Evolutionary conservation across 495 filamentous ascomycete genomes (phyloP), one percentile per base, ranked within the genome.

Genomic region (Hypoxylon rickii): DNA sequence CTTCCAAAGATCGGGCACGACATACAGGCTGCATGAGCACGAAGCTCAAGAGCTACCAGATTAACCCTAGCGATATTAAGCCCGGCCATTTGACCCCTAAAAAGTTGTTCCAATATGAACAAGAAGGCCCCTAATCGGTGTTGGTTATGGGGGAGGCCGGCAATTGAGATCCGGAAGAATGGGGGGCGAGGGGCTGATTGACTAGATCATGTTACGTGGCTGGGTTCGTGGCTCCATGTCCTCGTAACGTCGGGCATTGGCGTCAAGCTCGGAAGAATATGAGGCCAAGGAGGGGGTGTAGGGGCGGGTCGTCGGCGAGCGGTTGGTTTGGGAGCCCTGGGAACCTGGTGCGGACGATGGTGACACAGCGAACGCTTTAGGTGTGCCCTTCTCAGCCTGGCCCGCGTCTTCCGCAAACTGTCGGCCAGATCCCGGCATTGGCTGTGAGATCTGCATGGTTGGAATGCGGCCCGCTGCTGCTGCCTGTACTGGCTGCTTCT

Each of bases 181-280:
- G 7, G 26, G n/a, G 3, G 21, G 12, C 5, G 4, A 6, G 11
- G 32, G 8, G 13, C 5, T 12, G 32, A 34, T 34, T 36, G 33
- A 34, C 71, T 63, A 78, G 7, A 79, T 72, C 76, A 79, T 77
- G 12, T 67, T 65, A 42, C 66, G 66, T 13, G 77, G 77, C 50
- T 70, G 55, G 31, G 70, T 61, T 15, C 72, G 61, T 34, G 74
- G 75, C 7, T 70, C 37, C 73, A 80, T 71, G 34, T 79, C 75
- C 51, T 80, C 76, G 49, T 80, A 80, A 18, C 73, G 69, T 13
- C 66, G 69, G 13, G 71, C 70, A 44, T 73, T 69, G 45, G 68
- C 58, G 51, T 78, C 75, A 26, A 77, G 56, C 22, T 75, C 71
- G 26, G 62, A 51, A 3, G 55, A 47, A 19, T 64, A 64, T 8